Evolutionary conservation across 805 yeast genomes (phyloP).

Genomic region (Ogataea paradorogensis): DNA sequence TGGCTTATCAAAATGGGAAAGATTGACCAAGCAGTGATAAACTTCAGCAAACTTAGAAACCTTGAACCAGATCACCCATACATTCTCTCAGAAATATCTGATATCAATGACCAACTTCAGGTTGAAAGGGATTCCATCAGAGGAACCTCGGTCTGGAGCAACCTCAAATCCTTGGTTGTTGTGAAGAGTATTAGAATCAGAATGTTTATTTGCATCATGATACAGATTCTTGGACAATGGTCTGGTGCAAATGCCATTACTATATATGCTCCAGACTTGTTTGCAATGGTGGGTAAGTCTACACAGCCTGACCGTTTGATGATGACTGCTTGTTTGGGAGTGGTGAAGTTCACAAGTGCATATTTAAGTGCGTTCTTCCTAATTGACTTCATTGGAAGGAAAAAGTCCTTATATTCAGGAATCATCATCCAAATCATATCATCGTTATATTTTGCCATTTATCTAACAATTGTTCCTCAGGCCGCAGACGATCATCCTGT

Average conservation of each 20-base stretch:
- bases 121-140: conserved; percentile 24
- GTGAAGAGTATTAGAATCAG: conserved; percentile 45
- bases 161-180: conserved; percentile 35
- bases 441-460: conserved; percentile 46
- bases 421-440: conserved; percentile 42
- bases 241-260: conserved; percentile 58
- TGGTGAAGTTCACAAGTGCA: conserved; percentile 50
- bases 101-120: conserved; percentile 46
- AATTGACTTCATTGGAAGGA: conserved; percentile 53
- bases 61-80: conserved; percentile 47
- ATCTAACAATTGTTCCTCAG: conserved; percentile 43
- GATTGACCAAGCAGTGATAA: conserved; percentile 39
- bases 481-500: conserved; percentile 34
- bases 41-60: conserved; percentile 42
- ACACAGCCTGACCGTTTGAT: conserved; percentile 38
- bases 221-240: conserved; percentile 56
- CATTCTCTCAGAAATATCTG: conserved; percentile 48
- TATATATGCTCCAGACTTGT: conserved; percentile 53
- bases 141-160: conserved; percentile 23
- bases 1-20: conserved; percentile 46
- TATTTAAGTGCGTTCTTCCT: conserved; percentile 50
- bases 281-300: conserved; percentile 44
- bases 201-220: conserved; percentile 39
- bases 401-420: conserved; percentile 49
- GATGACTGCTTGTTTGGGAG: conserved; percentile 53